Base-by-base conservation (phyloP, 768 basidiomycete genomes). In the Rhodotorula kratochvilovae region DNA sequence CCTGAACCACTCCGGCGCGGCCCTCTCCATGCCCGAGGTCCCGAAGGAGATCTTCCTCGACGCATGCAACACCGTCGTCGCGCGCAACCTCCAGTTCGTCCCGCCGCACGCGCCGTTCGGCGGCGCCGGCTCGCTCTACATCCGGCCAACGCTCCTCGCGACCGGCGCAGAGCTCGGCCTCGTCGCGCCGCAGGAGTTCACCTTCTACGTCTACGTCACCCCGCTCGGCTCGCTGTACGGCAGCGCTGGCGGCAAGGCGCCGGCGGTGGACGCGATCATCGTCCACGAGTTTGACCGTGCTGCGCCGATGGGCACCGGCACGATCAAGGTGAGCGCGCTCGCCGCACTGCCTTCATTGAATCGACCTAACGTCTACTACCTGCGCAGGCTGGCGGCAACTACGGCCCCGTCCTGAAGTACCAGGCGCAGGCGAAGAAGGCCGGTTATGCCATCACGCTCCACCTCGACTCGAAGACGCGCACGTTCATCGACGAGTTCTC, bases 361-460 rank as follows among this genome's bases (percentile, higher is more conserved):
- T 27, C 29, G 42, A 16, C 23, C 54, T 8, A 5, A 61, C 25
- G 42, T 48, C 31, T 13, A 13, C n/a, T 12, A 36, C 5, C 17
- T 19, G 12, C 67, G 71, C 23, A 75, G 70, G 66, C 71, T 33
- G 39, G 62, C 13, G 67, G 66, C 7, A 73, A 70, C 54, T 75
- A 71, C 39, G 67, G 39, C 15, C 58, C 70, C 0, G 73, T 73
- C 25, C 69, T 78, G 63, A 58, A 59, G 31, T 68, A 66, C 48
- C 63, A 68, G 29, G 57, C 58, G 3, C 56, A 55, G 15, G 78
- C 77, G 8, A 77, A 77, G 69, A 68, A 74, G 53, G 64, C 61
- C 3, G 78, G 78, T 23, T 78, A 70, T 62, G 60, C 68, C 29
- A 76, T 78, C 70, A 78, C 78, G 21, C 70, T 78, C n/a, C 78